These are phyloP conservation scores for Syzygium syzygioides DNA, from an alignment of 441 rosid genomes.

Conservation along the genomic window DNA sequence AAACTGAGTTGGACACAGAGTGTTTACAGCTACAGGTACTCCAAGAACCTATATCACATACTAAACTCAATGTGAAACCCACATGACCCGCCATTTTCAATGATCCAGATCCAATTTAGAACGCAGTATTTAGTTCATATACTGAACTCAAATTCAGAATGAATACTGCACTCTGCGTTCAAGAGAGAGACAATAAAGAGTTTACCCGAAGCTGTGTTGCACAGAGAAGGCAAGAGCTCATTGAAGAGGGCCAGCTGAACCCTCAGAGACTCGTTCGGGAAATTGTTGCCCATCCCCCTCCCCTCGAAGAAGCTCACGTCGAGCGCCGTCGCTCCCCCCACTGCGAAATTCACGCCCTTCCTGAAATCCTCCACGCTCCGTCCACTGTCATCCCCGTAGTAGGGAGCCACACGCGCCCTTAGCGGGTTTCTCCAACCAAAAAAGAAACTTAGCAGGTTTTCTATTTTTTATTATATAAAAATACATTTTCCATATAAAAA, in stretches of 20 bases:
- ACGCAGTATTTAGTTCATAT: not conserved
- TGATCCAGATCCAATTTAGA: not conserved
- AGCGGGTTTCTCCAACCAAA: too few species aligned
- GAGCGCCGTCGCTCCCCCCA: conserved; percentile 42
- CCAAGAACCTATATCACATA: not conserved
- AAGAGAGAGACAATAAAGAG: not conserved
- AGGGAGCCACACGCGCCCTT: conserved; percentile 7
- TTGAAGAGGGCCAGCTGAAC: conserved; percentile 30
- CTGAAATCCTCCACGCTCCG: not conserved
- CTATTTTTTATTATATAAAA: too few species aligned
- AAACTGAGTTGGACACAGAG: not conserved
- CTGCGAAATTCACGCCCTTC: conserved; percentile 42
- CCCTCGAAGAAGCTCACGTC: conserved; percentile 21
- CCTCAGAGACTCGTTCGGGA: conserved; percentile 24
- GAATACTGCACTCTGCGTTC: not conserved
- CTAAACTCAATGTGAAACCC: not conserved
- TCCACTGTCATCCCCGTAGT: conserved; percentile 1
- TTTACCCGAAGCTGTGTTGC: conserved; percentile 21
- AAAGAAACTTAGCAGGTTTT: too few species aligned
- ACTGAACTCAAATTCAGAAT: not conserved
- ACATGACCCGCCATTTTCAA: not conserved
- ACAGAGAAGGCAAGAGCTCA: conserved; percentile 20
- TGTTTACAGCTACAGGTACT: fast-evolving
- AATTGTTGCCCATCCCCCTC: conserved; percentile 15
- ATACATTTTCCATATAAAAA: too few species aligned